These are phyloP conservation scores for Silene conica DNA, from an alignment of 148 eudicot species.

Conservation along the genomic window DNA sequence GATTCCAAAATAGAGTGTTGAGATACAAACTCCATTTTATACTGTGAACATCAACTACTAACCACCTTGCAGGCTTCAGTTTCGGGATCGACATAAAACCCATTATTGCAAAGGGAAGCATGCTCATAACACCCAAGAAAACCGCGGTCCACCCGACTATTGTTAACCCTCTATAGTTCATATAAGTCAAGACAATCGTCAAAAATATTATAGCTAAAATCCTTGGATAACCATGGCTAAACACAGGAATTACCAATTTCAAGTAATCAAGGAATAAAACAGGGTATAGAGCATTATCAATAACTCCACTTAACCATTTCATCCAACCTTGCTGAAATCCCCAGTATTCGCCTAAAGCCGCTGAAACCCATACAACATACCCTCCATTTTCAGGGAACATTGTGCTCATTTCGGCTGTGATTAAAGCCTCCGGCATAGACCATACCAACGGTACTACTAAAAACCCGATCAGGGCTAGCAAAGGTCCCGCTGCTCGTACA, in stretches of 20 bases:
- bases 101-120: slow-evolving; percentile 56
- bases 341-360: slow-evolving; percentile 44
- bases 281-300: slow-evolving; percentile 64
- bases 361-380: slow-evolving; percentile 47
- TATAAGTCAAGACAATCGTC: slow-evolving; percentile 38
- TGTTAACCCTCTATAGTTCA: slow-evolving; percentile 59
- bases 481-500: slow-evolving; percentile 48
- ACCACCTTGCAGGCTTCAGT: slow-evolving; percentile 51
- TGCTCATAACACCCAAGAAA: slow-evolving; percentile 48
- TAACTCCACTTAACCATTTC: slow-evolving; percentile 59
- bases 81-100: slow-evolving; percentile 47
- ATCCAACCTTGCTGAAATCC: slow-evolving; percentile 53
- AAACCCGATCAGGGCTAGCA: slow-evolving; percentile 42
- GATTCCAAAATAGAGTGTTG: slow-evolving; percentile 65
- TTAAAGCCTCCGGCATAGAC: slow-evolving; percentile 49
- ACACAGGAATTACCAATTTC: slow-evolving; percentile 46
- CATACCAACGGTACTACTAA: slow-evolving; percentile 41
- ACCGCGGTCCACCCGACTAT: slow-evolving; percentile 61
- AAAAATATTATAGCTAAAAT: slow-evolving; percentile 33
- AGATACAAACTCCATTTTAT: slow-evolving; percentile 59
- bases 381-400: slow-evolving; percentile 59
- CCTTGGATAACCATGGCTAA: slow-evolving; percentile 46
- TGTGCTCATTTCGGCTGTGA: slow-evolving; percentile 52
- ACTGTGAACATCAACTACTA: slow-evolving; percentile 34
- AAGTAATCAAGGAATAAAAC: slow-evolving; percentile 56